Percentiles rank a stretch among this genome's conserved stretches.
These are phyloP conservation scores for Nakazawaea ambrosiae DNA, from an alignment of 805 yeast genomes.

Conservation along the genomic window DNA sequence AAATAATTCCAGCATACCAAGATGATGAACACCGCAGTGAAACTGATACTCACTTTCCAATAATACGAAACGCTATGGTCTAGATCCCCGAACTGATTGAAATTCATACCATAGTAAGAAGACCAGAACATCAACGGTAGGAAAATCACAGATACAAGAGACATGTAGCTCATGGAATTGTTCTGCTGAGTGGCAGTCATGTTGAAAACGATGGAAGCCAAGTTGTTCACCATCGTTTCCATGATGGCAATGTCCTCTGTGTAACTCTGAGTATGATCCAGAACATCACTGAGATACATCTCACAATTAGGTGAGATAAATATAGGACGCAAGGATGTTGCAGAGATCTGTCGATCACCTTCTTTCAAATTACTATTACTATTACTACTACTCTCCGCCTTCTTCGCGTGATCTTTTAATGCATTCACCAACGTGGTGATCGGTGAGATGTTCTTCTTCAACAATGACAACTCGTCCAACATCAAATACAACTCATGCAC, in stretches of 20 bases:
- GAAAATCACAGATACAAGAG: constrained; percentile 51
- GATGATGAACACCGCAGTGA: constrained; percentile 27
- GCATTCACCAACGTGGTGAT: constrained; percentile 39
- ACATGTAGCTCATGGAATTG: constrained; percentile 45
- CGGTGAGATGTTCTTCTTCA: constrained; percentile 41
- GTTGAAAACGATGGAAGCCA: constrained; percentile 47
- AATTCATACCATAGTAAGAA: constrained; percentile 57
- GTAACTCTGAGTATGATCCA: constrained; percentile 46
- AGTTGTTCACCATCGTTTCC: constrained; percentile 43
- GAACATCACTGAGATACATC: constrained; percentile 46
- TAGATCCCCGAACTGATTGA: constrained; percentile 33
- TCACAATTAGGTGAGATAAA: constrained; percentile 36
- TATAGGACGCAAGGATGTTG: constrained; percentile 5
- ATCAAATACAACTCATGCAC: constrained; percentile 47
- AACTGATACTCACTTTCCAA: constrained; percentile 40
- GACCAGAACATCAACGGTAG: constrained; percentile 55
- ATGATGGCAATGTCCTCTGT: constrained; percentile 49
- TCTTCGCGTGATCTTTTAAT: constrained; percentile 30
- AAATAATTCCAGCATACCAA: constrained; percentile 26
- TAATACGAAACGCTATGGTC: constrained; percentile 32
- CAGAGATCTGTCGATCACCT: too few species aligned
- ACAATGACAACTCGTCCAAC: constrained; percentile 42
- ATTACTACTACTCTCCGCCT: background rate
- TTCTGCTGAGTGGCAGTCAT: constrained; percentile 50
- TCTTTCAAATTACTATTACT: background rate